A percentile compares a stretch with the other conserved stretches of the same genome.
phyloP scores from a whole-genome alignment of 2,329 filamentous ascomycete species.

The Acrocalymma vagum region DNA sequence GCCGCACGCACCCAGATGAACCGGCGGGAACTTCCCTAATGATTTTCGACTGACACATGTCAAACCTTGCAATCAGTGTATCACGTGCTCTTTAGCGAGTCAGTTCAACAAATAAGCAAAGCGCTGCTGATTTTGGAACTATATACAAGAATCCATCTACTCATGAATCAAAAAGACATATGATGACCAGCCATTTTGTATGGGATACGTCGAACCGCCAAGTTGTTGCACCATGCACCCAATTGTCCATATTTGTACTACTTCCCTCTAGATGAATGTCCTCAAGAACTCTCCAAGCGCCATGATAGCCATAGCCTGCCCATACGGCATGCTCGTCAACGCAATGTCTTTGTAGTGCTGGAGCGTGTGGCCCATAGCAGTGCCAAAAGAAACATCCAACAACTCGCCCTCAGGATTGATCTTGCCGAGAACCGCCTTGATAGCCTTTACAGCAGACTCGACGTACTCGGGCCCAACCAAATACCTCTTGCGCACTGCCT shows the following conservation, averaged over 20 bases:
- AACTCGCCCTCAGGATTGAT: conserved; percentile 75
- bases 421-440: conserved; percentile 71
- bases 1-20: no score
- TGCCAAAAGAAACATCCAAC: conserved; percentile 79
- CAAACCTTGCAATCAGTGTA: no score
- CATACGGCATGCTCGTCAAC: conserved; percentile 83
- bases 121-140: no score
- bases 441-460: conserved; percentile 69
- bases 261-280: conserved; percentile 58
- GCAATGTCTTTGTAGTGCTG: conserved; percentile 82
- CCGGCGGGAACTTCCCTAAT: no score
- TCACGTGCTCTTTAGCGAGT: no score
- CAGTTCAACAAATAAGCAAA: no score
- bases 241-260: background rate
- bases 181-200: no score
- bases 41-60: no score
- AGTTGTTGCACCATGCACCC: no score
- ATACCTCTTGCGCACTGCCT: conserved; percentile 75
- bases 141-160: no score
- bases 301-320: conserved; percentile 87
- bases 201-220: no score
- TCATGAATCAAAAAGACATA: no score
- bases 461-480: conserved; percentile 67
- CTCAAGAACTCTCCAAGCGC: conserved; percentile 77
- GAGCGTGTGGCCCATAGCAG: conserved; percentile 75